phyloP scores from a whole-genome alignment of 1,284 basidiomycete genomes.

The Naganishia sp. region DNA sequence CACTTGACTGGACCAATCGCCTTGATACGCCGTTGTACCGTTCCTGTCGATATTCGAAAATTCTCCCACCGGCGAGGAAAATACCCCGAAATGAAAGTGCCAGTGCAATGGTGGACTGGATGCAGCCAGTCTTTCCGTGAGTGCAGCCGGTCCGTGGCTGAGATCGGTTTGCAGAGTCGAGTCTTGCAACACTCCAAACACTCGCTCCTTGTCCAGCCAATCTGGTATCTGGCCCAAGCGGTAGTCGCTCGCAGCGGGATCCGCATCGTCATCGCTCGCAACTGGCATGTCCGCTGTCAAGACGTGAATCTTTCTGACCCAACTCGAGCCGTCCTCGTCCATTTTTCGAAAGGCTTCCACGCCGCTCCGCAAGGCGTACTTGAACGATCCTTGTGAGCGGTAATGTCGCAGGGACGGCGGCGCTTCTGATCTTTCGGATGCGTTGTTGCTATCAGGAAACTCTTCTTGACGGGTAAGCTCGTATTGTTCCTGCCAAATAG shows the following conservation, averaged over 20 bases:
- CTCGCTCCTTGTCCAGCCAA: conserved; percentile 47
- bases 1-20: conserved; percentile 42
- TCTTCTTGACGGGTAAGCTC: neutral
- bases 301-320: conserved; percentile 22
- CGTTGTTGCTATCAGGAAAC: neutral
- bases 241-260: conserved; percentile 28
- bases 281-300: conserved; percentile 27
- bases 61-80: conserved; percentile 19
- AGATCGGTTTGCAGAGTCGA: neutral
- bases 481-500: conserved; percentile 39
- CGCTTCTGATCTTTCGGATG: neutral
- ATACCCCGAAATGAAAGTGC: conserved; percentile 36
- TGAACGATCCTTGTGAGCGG: conserved; percentile 48
- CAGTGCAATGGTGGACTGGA: conserved; percentile 36
- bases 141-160: too few species aligned
- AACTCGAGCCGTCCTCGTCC: neutral
- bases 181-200: neutral
- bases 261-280: neutral
- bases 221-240: conserved; percentile 47
- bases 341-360: conserved; percentile 18
- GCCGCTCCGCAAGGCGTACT: conserved; percentile 48
- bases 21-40: conserved; percentile 4
- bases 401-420: conserved; percentile 12
- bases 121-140: conserved; percentile 25
- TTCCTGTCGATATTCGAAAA: too few species aligned